These are phyloP conservation scores for Elongisporangium undulatum DNA, from an alignment of 352 stramenopile genomes.

Conservation along the genomic window DNA sequence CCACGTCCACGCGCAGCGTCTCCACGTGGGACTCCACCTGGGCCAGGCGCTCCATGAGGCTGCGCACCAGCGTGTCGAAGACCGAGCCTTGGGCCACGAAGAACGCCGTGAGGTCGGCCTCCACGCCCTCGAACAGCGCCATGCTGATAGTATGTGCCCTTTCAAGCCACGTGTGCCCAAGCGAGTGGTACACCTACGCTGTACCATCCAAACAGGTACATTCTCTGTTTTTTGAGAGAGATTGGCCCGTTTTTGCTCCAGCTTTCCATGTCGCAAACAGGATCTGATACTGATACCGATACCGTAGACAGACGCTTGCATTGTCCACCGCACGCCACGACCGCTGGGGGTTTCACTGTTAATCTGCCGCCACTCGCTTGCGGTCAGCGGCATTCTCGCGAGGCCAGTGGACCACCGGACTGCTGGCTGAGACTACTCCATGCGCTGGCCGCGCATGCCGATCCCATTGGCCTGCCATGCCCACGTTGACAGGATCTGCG, in stretches of 20 bases:
- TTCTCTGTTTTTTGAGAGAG: no score
- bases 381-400: background rate
- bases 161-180: background rate
- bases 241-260: background rate
- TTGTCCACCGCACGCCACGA: background rate
- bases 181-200: background rate
- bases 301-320: background rate
- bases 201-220: no score
- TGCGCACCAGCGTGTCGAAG: slow-evolving; percentile 53
- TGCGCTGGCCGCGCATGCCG: background rate
- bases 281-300: background rate
- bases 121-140: slow-evolving; percentile 64
- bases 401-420: background rate
- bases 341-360: background rate
- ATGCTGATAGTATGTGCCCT: slow-evolving; percentile 15
- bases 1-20: slow-evolving; percentile 19
- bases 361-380: background rate
- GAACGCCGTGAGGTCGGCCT: slow-evolving; percentile 56
- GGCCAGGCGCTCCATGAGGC: slow-evolving; percentile 46
- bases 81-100: slow-evolving; percentile 71
- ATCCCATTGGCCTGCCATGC: background rate
- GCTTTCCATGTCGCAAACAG: background rate
- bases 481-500: background rate
- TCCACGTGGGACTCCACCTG: slow-evolving; percentile 39
- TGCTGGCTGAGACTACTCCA: background rate